Evolutionary conservation across 805 yeast genomes (phyloP), one percentile per base, ranked within the genome.

Genomic region (Brettanomyces naardenensis): DNA sequence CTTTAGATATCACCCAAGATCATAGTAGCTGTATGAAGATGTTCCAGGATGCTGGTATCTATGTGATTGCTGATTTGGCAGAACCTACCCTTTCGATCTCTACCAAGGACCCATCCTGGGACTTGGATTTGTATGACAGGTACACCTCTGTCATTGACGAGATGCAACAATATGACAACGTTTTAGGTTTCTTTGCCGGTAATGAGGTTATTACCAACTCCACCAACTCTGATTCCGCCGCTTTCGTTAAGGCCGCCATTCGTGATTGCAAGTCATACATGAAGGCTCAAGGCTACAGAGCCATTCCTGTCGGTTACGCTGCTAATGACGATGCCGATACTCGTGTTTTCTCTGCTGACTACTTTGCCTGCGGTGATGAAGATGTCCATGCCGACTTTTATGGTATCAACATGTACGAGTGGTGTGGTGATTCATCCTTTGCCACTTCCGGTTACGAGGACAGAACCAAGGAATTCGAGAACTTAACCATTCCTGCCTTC

Each of bases 351-450:
- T 66, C 81, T 50, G 89, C 89, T 41, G 84, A 80, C 49, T 83
- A 78, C 62, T 83, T 83, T 51, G 71, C 78, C 31, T 83, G 92
- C 68, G 90, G 90, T 62, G 75, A 69, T 43, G 65, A 58, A 6
- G 78, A 69, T 39, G 78, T 58, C 17, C 68, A 68, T 48, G 88
- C 87, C 43, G 92, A 83, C 61, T 83, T 83, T 70, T 83, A 81
- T 58, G 92, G 92, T 71, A 78, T 82, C 59, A 83, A 83, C 73
- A 81, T 81, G 87, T 83, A 83, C 68, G 87, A 80, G 66, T 83
- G 92, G 92, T 82, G 92, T 70, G 90, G 90, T 53, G 32, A 54
- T 15, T 75, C 85, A 15, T 56, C 73, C 37, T 82, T 67, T 66
- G 38, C 54, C 23, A 44, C 58, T 5, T 80, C 89, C 41, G 92